Evolutionary conservation across 345 rosid genomes (phyloP), one percentile per base, ranked within the genome.

Genomic region (Eutrema japonicum): DNA sequence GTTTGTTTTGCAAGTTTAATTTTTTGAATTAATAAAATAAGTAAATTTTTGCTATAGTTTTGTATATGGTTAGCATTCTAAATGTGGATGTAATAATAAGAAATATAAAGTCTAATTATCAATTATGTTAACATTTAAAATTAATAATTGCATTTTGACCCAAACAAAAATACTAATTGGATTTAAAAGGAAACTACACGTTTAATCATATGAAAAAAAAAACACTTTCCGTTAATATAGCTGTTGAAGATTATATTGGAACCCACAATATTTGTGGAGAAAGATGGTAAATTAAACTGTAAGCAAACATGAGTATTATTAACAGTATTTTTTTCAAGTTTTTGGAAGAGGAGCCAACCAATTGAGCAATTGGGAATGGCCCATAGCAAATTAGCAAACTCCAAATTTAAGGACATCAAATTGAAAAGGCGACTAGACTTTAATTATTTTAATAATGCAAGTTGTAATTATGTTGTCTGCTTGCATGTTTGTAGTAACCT

Each of bases 381-480:
- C 78, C 60, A 58, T 57, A 16, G 49, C 56, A 68, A 26, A 26
- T 67, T 59, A 48, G 14, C 62, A 75, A 58, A 35, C 59, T 68
- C 41, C 46, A 60, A 64, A 68, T 7, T 13, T 33, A 60, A 42
- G 78, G 68, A 60, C 68, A 61, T 60, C 68, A 68, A 45, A 37
- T 52, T 40, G 41, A 68, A 60, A 75, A 43, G 78, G 63, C 61
- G 45, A 75, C 49, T 62, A 60, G 27, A 42, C 10, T 54, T 50
- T 58, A 32, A 59, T n/a, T 67, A 14, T 58, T 74, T 58, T 22
- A 67, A 68, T 60, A 6, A 36, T 75, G 49, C 64, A 75, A 75
- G n/a, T 75, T 68, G 79, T 68, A 52, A 68, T 75, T 68, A 75
- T 68, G 64, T 68, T 75, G 70, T 68, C 79, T 75, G 45, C 74